Base-by-base conservation (phyloP, 768 basidiomycete genomes). In the Phallus indusiatus region DNA sequence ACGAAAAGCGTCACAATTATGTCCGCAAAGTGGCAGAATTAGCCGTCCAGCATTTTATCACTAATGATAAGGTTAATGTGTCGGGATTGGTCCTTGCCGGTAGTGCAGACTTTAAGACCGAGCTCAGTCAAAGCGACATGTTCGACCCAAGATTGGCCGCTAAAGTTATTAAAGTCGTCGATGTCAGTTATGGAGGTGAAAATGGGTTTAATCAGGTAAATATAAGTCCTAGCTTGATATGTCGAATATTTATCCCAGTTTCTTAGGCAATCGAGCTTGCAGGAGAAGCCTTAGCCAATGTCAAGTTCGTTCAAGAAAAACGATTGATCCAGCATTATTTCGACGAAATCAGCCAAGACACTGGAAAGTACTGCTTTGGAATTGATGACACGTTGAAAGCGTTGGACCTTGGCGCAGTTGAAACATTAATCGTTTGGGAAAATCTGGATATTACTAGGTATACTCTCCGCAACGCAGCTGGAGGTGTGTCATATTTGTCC, bases 271-370 rank as follows among this genome's bases (percentile, higher is more conserved):
- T 99, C 64, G 96, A 98, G 70, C 83, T 98, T 55, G 91, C 96
- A 0, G 88, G 92, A 1, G 96, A 99, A 72, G 89, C 92, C 2
- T 83, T 99, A 28, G 86, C 91, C 37, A 98, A 98, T 71, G 96
- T 99, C 78, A 99, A 99, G 71, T 98, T 99, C 67, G 95, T 99
- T 35, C 95, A 98, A 73, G 96, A 99, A 78, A 98, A 98, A 79
- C 87, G 79, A 71, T 83, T 99, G 53, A 98, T 99, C 66, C 94
- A 98, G 71, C 88, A 83, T 70, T 98, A 97, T 78, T 99, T 99
- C 70, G 95, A 98, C 68, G 96, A 99, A 74, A 99, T 99, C 75
- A 95, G 94, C 66, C 90, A 91, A 70, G 96, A 99, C 68, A 93
- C 91, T 36, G 90, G 84, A 67, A 90, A 86, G 72, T 97, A 95